phyloP scores from a whole-genome alignment of 495 filamentous ascomycete species.

The Penicillium steckii region DNA sequence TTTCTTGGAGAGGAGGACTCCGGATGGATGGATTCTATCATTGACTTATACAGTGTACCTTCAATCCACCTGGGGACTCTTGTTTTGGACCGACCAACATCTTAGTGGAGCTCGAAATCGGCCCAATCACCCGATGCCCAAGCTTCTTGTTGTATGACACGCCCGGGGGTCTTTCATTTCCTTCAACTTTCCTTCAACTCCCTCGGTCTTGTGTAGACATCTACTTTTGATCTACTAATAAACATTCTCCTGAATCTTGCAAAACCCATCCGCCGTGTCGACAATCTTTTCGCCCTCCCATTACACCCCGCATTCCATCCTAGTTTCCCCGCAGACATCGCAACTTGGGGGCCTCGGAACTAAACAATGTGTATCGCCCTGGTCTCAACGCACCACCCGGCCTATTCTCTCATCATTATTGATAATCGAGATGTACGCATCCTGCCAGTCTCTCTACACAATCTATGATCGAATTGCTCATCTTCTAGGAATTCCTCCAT shows the following conservation, averaged over 20 bases:
- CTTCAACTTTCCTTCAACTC: neutral
- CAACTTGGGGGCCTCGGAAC: conserved; percentile 3
- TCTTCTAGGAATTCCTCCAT: conserved; percentile 72
- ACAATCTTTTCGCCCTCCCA: neutral
- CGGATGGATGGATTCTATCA: too few relatives aligned
- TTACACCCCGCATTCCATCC: conserved; percentile 2
- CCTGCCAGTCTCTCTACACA: neutral
- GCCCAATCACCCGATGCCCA: conserved; percentile 18
- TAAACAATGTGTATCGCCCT: conserved; percentile 88
- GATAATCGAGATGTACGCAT: conserved; percentile 81
- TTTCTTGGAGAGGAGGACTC: too few relatives aligned
- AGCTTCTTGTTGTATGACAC: conserved; percentile 10
- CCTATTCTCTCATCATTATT: conserved; percentile 84
- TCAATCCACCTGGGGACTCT: neutral
- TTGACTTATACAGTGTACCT: too few relatives aligned
- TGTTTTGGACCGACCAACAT: conserved; percentile 2
- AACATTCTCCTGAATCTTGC: neutral
- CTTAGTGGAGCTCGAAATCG: conserved; percentile 14
- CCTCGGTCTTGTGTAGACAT: neutral
- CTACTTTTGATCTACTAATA: neutral
- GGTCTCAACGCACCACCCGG: conserved; percentile 84
- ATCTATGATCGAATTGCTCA: neutral
- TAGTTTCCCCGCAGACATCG: neutral
- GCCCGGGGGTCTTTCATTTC: neutral
- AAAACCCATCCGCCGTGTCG: neutral